Base-by-base conservation (phyloP, 768 basidiomycete species). In the Lentinula sp. region DNA sequence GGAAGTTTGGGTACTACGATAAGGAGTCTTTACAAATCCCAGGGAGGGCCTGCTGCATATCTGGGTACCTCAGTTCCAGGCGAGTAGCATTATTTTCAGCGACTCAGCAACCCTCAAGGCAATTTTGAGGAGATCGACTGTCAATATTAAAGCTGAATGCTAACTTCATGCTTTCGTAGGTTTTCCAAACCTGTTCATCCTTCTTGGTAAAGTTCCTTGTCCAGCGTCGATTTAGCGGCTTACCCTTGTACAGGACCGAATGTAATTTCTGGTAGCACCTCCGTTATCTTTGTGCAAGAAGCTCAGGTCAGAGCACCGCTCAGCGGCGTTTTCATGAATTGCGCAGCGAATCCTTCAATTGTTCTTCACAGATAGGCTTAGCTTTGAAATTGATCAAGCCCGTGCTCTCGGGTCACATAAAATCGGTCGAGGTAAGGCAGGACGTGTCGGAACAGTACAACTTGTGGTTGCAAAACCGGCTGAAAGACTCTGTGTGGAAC, bases 201-300 rank as follows among this genome's bases (percentile, higher is more conserved):
- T 84, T 43, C 70, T 81, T 16, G 83, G 83, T 83, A 31, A 57
- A 39, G 16, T 54, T 23, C 13, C 4, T 35, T 21, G 53, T 32
- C 31, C 31, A 51, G 11, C 15, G 50, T 34, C 10, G 31, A 51
- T 35, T 35, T 2, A 28, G 28, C 46, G 34, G 18, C 37, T 37
- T 50, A 35, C 37, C 62, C 37, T 56, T 40, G 3, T 48, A 48
- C 59, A 83, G 81, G 82, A 0, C 84, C 85, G 3, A 87, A 87
- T 66, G 78, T 78, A 37, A 79, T 78, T 32, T 75, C 81, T 7
- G 85, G 84, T 13, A 85, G 86, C 64, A 80, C 80, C 8, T 85
- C 85, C 28, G 75, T 82, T 39, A 74, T 86, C 51, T 85, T 82
- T 67, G 75, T 74, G 56, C 76, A 81, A 63, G 85, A 86, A 68